Evolutionary conservation across 805 yeast species (phyloP).

Genomic region (Yamadazyma takamatsuzukensis): DNA sequence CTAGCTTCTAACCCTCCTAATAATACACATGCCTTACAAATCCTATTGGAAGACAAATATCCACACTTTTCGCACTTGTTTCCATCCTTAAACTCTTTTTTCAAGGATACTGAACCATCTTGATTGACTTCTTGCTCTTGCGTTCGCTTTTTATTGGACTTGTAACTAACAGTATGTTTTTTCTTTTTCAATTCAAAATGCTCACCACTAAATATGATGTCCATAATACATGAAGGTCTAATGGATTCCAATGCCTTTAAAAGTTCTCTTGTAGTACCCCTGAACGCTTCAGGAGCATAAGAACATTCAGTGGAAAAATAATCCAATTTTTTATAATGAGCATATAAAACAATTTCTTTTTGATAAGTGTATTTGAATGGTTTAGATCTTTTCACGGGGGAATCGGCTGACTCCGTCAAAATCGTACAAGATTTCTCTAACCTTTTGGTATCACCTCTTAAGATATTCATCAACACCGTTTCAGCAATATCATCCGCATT

Average conservation of each 20-base stretch:
- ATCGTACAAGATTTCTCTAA: conserved; percentile 84
- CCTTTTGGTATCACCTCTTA: conserved; percentile 95
- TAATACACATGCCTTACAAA: conserved; percentile 91
- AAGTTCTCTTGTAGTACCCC: conserved; percentile 94
- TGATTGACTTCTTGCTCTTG: conserved; percentile 51
- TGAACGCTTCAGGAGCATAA: conserved; percentile 96
- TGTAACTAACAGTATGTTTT: conserved; percentile 33
- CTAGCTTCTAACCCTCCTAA: conserved; percentile 78
- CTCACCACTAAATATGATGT: conserved; percentile 93
- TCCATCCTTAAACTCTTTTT: conserved; percentile 49
- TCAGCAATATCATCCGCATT: conserved; percentile 99
- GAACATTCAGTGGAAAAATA: conserved; percentile 97
- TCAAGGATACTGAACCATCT: conserved; percentile 59
- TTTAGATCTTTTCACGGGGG: conserved; percentile 89
- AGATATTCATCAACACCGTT: conserved; percentile 89
- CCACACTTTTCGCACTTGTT: conserved; percentile 87
- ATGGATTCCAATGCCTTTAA: conserved; percentile 87
- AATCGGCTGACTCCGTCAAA: conserved; percentile 75
- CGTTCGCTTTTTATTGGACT: conserved; percentile 22
- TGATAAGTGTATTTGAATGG: conserved; percentile 96
- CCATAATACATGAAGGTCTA: conserved; percentile 90
- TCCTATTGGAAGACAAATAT: conserved; percentile 78
- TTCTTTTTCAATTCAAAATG: conserved; percentile 63
- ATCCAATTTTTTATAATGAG: conserved; percentile 92
- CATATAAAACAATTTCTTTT: conserved; percentile 94